Evolutionary conservation across 192 early-diverging fungal species (phyloP), one percentile per base, ranked within the genome.

Genomic region (Linderina pennispora): DNA sequence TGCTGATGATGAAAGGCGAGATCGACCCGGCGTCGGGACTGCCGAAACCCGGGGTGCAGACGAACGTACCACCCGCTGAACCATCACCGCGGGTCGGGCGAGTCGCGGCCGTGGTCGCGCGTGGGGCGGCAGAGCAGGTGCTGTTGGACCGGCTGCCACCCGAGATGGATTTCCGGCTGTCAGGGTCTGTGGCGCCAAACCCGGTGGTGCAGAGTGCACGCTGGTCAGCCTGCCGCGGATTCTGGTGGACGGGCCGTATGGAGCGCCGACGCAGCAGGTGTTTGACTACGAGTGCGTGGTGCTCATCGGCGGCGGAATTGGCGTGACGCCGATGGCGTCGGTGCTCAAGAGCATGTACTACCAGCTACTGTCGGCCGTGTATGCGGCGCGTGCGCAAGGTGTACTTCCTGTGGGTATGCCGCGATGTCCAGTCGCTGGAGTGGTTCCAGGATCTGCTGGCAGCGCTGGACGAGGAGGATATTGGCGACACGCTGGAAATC

Each of bases 241-340:
- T 50, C 54, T 58, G 50, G 55, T 89, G 22, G 89, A 92, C 52
- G 89, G 89, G 11, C 84, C 89, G 9, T 92, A 80, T 68, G 87
- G 89, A 18, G 85, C 87, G 6, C 81, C 86, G 21, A 80, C 82
- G 13, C 82, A 88, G 57, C 82, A 88, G 63, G 77, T 86, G 41
- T 86, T 84, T 62, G 68, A 81, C 54, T 83, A 85, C 48, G 76
- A 86, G 58, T 71, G 78, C 51, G 67, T 77, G 0, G 48, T 88
- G 13, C 55, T 86, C 23, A 61, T 88, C n/a, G 84, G 75, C 8
- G 80, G 76, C 23, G 86, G 86, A 43, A 86, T 88, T 38, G 86
- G 86, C 48, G 84, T 85, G 2, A 88, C 86, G 3, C 86, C 86
- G 4, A 84, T 84, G 69, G 81, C 80, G 49, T 79, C 76, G 11